Base-by-base conservation (phyloP, 2,329 filamentous ascomycete species). In the Fusarium lyarnte region DNA sequence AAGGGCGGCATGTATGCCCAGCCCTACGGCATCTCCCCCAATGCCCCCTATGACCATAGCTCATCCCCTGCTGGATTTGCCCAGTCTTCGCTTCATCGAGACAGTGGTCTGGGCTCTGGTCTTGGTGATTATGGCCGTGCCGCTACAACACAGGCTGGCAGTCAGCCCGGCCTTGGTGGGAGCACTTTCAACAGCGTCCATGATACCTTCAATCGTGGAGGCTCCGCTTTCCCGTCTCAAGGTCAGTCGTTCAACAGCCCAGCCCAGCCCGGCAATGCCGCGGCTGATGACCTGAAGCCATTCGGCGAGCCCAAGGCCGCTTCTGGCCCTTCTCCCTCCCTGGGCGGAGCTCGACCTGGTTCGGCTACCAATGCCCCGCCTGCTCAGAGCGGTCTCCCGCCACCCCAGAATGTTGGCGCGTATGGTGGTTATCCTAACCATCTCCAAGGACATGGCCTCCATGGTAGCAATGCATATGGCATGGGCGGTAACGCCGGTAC, bases 351-450 rank as follows among this genome's bases (percentile, higher is more conserved):
- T 29, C 87, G 88, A 21, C 88, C 88, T 11, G 88, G 88, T 49
- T 90, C 88, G 36, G 88, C 88, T 17, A 84, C 87, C 11, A 89
- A 84, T 59, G 84, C 82, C 5, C 82, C 87, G 8, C 83, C 86
- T 46, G 80, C 76, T 27, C 87, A 88, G 79, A 80, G 83, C 43
- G 87, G 88, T 33, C 85, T 90, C 16, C 88, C 88, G 6, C 87
- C 88, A 33, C 87, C 89, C 71, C 86, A 88, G 45, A 82, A 81
- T 72, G 87, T 88, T 82, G 85, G 85, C 57, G 85, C 82, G 47
- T 90, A 90, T 74, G 85, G 84, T 53, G 86, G 84, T 58, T 90
- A 90, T 76, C 87, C 87, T 14, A 86, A 83, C 77, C 87, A 90
- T 74, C 78, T 88, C 52, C 85, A 86, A 74, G 84, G 84, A 58